Percentiles rank a stretch among this genome's conserved stretches.
Conservation (phyloP, 2,329 filamentous ascomycete genomes). For the Xylariaceae sp. region DNA sequence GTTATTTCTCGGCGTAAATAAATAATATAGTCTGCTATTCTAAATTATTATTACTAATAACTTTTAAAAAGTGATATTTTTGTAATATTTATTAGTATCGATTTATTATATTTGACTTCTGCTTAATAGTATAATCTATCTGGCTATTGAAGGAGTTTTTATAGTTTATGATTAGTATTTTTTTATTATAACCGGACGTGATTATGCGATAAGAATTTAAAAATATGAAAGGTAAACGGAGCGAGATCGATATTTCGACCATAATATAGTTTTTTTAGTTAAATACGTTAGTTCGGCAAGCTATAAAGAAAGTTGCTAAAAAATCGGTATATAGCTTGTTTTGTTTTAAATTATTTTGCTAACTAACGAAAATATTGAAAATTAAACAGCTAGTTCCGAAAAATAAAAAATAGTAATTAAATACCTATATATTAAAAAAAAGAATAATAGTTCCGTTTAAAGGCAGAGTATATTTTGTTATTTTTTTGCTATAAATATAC, state of each 20-base stretch:
- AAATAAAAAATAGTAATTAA: neutral
- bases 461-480: neutral
- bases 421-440: neutral
- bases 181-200: neutral
- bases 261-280: neutral
- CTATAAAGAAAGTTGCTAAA: neutral
- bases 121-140: neutral
- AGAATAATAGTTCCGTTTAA: neutral
- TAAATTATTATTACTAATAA: neutral
- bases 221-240: neutral
- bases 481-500: neutral
- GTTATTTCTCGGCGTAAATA: too few relatives aligned
- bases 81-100: too few relatives aligned
- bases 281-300: neutral
- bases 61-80: neutral
- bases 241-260: neutral
- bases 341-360: neutral
- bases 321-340: neutral
- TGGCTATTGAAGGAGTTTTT: neutral
- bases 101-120: neutral
- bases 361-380: neutral
- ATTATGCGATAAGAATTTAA: neutral
- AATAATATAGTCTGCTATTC: neutral
- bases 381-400: neutral
- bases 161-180: neutral